phyloP scores from a whole-genome alignment of 441 rosid genomes.

The Bocquillonia castaneifolia region DNA sequence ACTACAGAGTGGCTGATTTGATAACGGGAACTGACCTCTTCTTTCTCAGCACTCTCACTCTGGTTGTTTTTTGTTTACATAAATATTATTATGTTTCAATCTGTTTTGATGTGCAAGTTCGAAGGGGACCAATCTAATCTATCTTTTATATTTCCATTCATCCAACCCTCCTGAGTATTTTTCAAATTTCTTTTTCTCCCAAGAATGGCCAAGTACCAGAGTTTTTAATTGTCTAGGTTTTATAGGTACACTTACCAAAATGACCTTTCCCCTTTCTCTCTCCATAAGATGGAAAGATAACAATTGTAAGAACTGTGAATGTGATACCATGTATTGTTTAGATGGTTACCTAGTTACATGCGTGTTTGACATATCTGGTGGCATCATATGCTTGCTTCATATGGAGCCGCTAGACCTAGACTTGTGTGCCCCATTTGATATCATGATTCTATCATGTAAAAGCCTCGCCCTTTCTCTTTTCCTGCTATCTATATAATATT shows the following conservation, averaged over 20 bases:
- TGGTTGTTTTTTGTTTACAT: conserved; percentile 10
- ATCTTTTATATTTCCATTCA: no score
- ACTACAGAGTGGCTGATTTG: conserved; percentile 4
- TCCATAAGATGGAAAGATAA: background rate
- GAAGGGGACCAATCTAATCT: conserved; percentile 34
- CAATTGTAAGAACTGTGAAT: background rate
- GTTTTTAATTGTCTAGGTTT: conserved; percentile 12
- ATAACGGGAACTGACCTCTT: background rate
- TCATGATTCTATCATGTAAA: conserved; percentile 4
- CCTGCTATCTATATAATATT: background rate
- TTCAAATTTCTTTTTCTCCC: conserved; percentile 4
- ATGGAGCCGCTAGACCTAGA: conserved; percentile 13
- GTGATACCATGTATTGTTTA: no score
- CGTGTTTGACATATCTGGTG: conserved; percentile 22
- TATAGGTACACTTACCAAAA: conserved; percentile 13
- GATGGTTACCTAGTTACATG: conserved; percentile 6
- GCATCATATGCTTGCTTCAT: conserved; percentile 13
- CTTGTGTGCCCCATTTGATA: conserved; percentile 12
- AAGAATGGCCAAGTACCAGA: conserved; percentile 13
- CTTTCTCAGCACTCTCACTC: background rate
- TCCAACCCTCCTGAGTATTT: background rate
- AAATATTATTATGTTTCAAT: conserved; percentile 14
- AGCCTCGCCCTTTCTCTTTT: background rate
- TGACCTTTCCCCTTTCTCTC: conserved; percentile 1
- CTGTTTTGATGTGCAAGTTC: conserved; percentile 4